phyloP scores from a whole-genome alignment of 108 stramenopile species.

The Cyclotella choctawhatcheeana region DNA sequence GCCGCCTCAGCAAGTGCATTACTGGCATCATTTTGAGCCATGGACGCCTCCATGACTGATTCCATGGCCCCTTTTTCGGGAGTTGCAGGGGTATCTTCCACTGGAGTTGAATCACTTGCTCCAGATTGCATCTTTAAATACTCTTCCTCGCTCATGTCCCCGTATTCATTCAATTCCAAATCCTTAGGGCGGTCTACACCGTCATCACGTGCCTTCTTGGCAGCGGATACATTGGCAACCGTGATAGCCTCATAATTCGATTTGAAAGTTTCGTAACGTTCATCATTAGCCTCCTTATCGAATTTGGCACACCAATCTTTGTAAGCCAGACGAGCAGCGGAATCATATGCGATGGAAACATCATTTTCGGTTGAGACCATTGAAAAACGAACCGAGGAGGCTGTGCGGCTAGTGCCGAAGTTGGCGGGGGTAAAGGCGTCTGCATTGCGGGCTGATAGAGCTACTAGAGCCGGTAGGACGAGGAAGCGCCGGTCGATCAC shows the following conservation, averaged over 20 bases:
- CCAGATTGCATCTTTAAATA: conserved; percentile 59
- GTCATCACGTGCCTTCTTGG: conserved; percentile 73
- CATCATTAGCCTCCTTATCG: conserved; percentile 59
- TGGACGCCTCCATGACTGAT: conserved; percentile 69
- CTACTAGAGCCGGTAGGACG: conserved; percentile 53
- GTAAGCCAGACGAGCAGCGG: conserved; percentile 86
- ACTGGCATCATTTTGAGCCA: conserved; percentile 75
- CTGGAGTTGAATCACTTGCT: conserved; percentile 16
- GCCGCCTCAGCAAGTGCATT: conserved; percentile 80
- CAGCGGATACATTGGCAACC: conserved; percentile 79
- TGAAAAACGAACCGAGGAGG: conserved; percentile 22
- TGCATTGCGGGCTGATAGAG: conserved; percentile 49
- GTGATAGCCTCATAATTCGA: conserved; percentile 81
- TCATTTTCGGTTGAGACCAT: conserved; percentile 52
- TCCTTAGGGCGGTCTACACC: conserved; percentile 55
- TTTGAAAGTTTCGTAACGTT: conserved; percentile 66
- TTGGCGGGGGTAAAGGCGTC: conserved; percentile 52
- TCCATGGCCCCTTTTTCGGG: conserved; percentile 64
- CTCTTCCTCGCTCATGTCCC: conserved; percentile 81
- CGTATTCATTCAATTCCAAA: conserved; percentile 79
- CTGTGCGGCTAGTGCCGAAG: conserved; percentile 19
- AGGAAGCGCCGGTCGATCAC: conserved; percentile 49
- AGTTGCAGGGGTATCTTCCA: conserved; percentile 44
- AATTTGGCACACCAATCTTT: conserved; percentile 72
- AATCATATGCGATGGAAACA: conserved; percentile 78